phyloP scores from a whole-genome alignment of 106 monocot genomes.

The Allium cepa region DNA sequence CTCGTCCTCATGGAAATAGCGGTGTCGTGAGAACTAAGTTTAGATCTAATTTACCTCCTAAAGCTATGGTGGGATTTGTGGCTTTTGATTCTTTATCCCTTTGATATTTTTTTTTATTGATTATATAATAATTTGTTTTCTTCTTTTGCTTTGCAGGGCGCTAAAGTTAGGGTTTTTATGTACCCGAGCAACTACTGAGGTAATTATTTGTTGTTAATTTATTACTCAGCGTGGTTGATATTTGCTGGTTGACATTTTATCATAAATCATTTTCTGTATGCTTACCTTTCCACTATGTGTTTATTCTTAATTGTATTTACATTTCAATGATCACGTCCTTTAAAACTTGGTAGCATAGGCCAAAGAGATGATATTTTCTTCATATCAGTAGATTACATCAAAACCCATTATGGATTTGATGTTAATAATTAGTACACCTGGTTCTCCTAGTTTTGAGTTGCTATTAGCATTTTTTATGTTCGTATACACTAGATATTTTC shows the following conservation, averaged over 20 bases:
- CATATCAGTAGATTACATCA: too few relatives aligned
- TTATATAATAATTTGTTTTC: neutral
- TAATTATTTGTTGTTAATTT: neutral
- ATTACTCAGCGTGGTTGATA: neutral
- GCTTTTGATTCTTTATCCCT: neutral
- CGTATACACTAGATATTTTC: too few relatives aligned
- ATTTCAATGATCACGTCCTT: too few relatives aligned
- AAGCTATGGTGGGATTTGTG: conserved; percentile 23
- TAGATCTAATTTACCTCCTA: conserved; percentile 42
- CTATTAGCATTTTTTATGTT: too few relatives aligned
- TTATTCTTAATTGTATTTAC: too few relatives aligned
- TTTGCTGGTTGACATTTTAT: neutral
- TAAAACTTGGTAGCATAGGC: too few relatives aligned
- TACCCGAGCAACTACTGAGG: conserved; percentile 32
- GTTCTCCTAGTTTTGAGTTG: too few relatives aligned
- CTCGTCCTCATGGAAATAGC: conserved; percentile 40
- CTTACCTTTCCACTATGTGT: too few relatives aligned
- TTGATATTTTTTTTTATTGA: neutral
- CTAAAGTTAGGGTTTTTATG: conserved; percentile 32
- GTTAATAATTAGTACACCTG: too few relatives aligned
- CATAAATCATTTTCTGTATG: too few relatives aligned
- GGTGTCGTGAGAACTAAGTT: conserved; percentile 55
- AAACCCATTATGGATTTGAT: too few relatives aligned
- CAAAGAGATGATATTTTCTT: too few relatives aligned
- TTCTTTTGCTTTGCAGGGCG: conserved; percentile 6